Base-by-base conservation (phyloP, 352 stramenopile species). In the Phytopythium delawarense region DNA sequence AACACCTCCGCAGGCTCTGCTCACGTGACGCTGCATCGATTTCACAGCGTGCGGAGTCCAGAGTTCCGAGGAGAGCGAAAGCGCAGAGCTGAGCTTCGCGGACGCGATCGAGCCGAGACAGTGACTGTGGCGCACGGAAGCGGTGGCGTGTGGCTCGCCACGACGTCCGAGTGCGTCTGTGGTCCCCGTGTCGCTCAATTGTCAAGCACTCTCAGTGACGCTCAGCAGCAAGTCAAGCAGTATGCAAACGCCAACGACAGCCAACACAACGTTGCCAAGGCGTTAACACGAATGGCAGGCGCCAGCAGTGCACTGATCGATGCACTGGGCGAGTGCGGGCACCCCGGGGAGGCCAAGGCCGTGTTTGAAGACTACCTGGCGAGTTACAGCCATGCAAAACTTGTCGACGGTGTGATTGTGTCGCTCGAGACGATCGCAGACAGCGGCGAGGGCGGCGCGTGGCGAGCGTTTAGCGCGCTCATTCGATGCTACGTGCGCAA, bases 351-450 rank as follows among this genome's bases (percentile, higher is more conserved):
- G 44, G 68, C 74, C 28, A 80, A 83, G 52, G 65, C 67, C 12
- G 72, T 82, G n/a, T 84, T 83, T 30, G 70, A 81, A 53, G 75
- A 81, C 37, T 86, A 70, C 23, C 50, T 86, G 11, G 67, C 70
- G 13, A 66, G 61, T 15, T 69, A 45, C 23, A 34, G n/a, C 12
- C 52, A 46, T 8, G 4, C 35, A 1, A 32, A 12, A 23, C 1
- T 32, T 7, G 13, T 13, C 11, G 52, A 58, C 4, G n/a, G 65
- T 37, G 45, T 62, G 25, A 39, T 80, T 12, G 18, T 71, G 7
- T 72, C 67, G 7, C 63, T 86, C 1, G 70, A 61, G n/a, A 42
- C 55, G 0, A 78, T 80, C 34, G 69, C 67, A 20, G 54, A 51
- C 37, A 40, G 28, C 34, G 20, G 37, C 7, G 42, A 23, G 51